These are phyloP conservation scores for Decorospora gaudefroyi DNA, from an alignment of 2,329 filamentous ascomycete genomes.

Conservation along the genomic window DNA sequence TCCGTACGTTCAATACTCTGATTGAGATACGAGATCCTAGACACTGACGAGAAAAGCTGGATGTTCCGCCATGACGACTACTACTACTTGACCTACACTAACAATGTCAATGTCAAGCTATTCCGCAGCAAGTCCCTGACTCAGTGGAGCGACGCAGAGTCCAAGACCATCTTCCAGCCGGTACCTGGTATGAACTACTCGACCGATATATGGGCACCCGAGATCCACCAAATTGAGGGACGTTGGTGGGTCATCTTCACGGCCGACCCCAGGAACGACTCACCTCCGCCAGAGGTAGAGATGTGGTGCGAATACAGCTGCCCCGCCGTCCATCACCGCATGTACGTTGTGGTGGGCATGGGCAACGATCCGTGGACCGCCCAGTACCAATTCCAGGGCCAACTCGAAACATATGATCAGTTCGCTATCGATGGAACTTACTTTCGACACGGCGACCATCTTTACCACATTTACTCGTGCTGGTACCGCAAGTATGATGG, in stretches of 20 bases:
- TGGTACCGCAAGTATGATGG: conserved; percentile 52
- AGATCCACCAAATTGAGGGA: conserved; percentile 54
- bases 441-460: conserved; percentile 49
- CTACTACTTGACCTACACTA: conserved; percentile 55
- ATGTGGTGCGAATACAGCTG: conserved; percentile 56
- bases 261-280: conserved; percentile 54
- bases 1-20: conserved; percentile 39
- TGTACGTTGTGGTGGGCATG: conserved; percentile 56
- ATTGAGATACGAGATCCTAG: neutral
- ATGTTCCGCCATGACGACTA: conserved; percentile 49
- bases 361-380: conserved; percentile 53
- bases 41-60: conserved; percentile 40
- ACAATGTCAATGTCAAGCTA: conserved; percentile 51
- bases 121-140: conserved; percentile 50
- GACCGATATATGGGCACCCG: conserved; percentile 57
- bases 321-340: conserved; percentile 57
- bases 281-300: conserved; percentile 54
- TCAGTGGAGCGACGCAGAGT: conserved; percentile 53
- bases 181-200: conserved; percentile 51
- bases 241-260: conserved; percentile 60
- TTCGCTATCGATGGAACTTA: conserved; percentile 61
- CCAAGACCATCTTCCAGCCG: conserved; percentile 51
- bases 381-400: conserved; percentile 51
- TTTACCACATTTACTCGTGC: conserved; percentile 50
- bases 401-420: conserved; percentile 58